A percentile compares a stretch with the other conserved stretches of the same genome.
phyloP scores from a whole-genome alignment of 768 basidiomycete genomes.

The Xerocomus potaroensis region DNA sequence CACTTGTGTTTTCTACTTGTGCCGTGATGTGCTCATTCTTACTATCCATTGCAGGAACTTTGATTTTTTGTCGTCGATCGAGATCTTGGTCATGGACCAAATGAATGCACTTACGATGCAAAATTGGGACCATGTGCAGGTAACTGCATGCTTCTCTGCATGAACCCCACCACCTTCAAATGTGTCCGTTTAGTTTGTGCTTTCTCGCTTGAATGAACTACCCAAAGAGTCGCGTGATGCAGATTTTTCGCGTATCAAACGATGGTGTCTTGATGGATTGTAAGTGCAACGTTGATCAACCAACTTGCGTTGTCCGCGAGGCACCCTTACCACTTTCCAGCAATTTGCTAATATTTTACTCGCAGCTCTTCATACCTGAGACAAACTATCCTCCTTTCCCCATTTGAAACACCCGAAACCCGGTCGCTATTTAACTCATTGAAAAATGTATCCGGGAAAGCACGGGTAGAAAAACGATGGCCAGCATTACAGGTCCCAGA shows the following conservation, averaged over 20 bases:
- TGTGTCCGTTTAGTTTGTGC: constrained; percentile 59
- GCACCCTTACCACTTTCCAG: constrained; percentile 53
- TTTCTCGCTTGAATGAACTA: constrained; percentile 80
- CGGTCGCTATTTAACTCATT: constrained; percentile 77
- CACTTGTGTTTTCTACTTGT: constrained; percentile 2
- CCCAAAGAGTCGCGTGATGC: constrained; percentile 92
- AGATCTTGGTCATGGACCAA: constrained; percentile 87
- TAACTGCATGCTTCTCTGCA: constrained; percentile 28
- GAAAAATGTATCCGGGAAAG: constrained; percentile 82
- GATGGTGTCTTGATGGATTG: constrained; percentile 97
- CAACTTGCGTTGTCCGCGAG: constrained; percentile 75
- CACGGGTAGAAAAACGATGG: constrained; percentile 67
- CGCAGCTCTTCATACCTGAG: constrained; percentile 78
- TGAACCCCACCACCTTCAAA: not conserved
- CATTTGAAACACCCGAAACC: constrained; percentile 87
- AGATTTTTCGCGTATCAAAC: constrained; percentile 96
- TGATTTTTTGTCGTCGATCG: constrained; percentile 92
- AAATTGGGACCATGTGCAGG: constrained; percentile 98
- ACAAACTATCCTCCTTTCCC: constrained; percentile 83
- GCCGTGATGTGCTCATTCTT: not conserved
- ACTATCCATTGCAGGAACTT: constrained; percentile 50
- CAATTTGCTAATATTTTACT: not conserved
- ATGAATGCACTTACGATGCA: constrained; percentile 94
- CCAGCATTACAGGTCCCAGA: constrained; percentile 72
- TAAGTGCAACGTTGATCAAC: constrained; percentile 39